Conservation (phyloP, 164 flowering plant genomes). For the Protea cynaroides region DNA sequence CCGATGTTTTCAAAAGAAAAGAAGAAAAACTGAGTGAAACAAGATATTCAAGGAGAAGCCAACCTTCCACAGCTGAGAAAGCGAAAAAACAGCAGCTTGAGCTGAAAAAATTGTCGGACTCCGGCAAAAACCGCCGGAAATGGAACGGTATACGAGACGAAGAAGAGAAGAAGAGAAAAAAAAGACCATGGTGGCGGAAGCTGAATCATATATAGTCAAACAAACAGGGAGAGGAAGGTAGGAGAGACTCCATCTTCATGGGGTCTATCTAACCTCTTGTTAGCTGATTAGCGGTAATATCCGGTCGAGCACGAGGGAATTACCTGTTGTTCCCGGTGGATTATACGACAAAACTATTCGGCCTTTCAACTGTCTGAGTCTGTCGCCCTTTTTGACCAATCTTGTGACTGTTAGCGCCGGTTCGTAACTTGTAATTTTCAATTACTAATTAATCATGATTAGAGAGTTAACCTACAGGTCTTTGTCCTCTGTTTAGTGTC, state of each 20-base stretch:
- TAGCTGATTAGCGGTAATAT: slow-evolving; percentile 3
- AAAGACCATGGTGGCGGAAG: background rate
- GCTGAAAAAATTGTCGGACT: background rate
- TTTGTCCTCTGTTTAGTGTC: too few species aligned
- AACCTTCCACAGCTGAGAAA: slow-evolving; percentile 3
- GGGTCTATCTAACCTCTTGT: background rate
- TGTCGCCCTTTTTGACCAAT: too few species aligned
- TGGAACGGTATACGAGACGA: background rate
- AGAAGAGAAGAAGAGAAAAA: slow-evolving; percentile 3
- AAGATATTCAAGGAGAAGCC: background rate
- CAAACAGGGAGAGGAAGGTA: background rate
- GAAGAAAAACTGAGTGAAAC: background rate
- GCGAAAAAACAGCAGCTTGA: background rate
- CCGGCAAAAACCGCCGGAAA: slow-evolving; percentile 4
- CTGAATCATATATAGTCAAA: slow-evolving; percentile 4
- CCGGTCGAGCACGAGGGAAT: slow-evolving; percentile 8
- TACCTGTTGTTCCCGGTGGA: slow-evolving; percentile 11
- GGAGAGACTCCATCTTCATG: background rate
- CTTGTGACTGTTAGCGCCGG: too few species aligned
- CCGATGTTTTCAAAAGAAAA: too few species aligned
- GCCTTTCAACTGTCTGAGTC: background rate
- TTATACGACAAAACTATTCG: background rate
- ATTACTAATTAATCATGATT: too few species aligned
- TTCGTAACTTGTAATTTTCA: too few species aligned
- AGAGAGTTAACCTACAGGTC: too few species aligned